Percentiles rank a stretch among this genome's conserved stretches.
These are phyloP conservation scores for Begonia masoniana DNA, from an alignment of 306 rosid genomes.

Conservation along the genomic window DNA sequence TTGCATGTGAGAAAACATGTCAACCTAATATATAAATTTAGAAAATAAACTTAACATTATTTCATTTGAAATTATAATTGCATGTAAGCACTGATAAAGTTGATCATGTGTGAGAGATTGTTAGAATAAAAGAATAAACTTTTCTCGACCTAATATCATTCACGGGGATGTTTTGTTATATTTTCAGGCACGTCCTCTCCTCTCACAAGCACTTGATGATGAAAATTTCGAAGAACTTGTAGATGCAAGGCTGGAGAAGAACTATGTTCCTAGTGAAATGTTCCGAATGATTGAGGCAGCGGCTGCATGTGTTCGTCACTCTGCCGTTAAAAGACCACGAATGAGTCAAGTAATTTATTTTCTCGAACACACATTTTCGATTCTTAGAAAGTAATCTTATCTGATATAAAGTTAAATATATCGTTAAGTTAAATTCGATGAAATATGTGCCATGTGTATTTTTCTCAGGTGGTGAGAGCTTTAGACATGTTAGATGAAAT, in stretches of 20 bases:
- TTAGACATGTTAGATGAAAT: slow-evolving; percentile 60
- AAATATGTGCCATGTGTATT: background rate
- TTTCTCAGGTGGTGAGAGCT: slow-evolving; percentile 76
- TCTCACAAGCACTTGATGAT: background rate
- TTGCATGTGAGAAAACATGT: no score
- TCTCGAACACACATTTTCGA: background rate
- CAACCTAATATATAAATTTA: no score
- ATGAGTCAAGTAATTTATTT: background rate
- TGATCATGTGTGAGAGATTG: no score
- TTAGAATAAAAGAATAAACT: no score
- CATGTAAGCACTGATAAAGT: no score
- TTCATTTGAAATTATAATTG: no score
- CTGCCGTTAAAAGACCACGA: background rate
- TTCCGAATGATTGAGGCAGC: background rate
- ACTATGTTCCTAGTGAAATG: background rate
- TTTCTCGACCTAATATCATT: no score
- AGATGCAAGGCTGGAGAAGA: background rate
- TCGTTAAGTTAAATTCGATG: background rate
- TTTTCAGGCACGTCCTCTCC: background rate
- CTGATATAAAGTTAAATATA: no score
- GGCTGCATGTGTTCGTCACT: background rate
- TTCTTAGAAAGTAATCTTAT: background rate
- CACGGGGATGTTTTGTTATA: background rate
- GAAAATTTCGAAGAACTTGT: background rate
- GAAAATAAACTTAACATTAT: no score